Base-by-base conservation (phyloP, 306 rosid genomes). In the Adenanthera pavonina region DNA sequence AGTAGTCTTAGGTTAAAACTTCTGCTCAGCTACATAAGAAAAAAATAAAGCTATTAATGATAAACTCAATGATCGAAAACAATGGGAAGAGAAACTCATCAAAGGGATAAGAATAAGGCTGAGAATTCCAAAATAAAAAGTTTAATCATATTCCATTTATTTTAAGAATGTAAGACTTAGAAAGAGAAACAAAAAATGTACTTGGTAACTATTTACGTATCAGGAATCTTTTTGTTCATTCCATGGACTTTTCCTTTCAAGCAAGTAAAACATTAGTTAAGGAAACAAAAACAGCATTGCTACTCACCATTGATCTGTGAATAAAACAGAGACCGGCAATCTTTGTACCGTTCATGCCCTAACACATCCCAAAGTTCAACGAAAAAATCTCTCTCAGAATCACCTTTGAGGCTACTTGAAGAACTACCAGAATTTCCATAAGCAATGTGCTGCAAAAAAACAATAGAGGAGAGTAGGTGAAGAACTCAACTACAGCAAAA, bases 331-430 rank as follows among this genome's bases (percentile, higher is more conserved):
- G 97, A 91, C 65, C 97, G 93, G 36, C 97, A 96, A 75, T 96
- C 97, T 89, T 92, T 91, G 90, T 96, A 96, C 72, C 97, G 93
- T 15, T 96, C 99, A 81, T 93, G 99, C 64, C 99, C 99, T 34
- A 97, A 93, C 67, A 96, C 93, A 90, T 96, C 99, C 99, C 99
- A 96, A 57, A 96, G 94, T 85, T 96, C 99, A 75, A 96, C 87
- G 44, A 96, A 96, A 82, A 96, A 93, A 78, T 93, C 94, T 84
- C 99, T 93, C 86, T 93, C 97, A 19, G 94, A 78, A 62, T 93
- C 98, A 74, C 97, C 94, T 69, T 87, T 89, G 57, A 96, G 87
- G 87, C 94, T 89, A 85, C 88, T 91, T 66, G 99, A 96, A 81
- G 99, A 92, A 89, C 98, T 93, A 71, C 94, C 97, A 20, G 90